phyloP scores from a whole-genome alignment of 768 basidiomycete genomes.

The Psilocybe tampanensis region DNA sequence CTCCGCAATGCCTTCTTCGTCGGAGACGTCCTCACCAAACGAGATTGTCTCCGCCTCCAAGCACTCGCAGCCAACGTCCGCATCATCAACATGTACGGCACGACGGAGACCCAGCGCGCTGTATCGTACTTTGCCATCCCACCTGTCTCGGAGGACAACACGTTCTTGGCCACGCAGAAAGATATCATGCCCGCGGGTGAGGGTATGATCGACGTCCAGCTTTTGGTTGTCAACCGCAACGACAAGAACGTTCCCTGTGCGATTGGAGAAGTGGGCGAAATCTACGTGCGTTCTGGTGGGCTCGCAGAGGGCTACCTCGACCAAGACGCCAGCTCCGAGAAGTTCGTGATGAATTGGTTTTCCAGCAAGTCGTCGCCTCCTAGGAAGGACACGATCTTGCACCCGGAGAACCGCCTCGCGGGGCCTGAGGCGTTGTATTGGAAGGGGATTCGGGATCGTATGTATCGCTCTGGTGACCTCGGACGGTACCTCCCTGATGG shows the following conservation, averaged over 20 bases:
- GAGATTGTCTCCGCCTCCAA: constrained; percentile 94
- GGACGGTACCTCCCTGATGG: constrained; percentile 94
- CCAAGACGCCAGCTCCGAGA: constrained; percentile 77
- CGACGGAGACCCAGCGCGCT: constrained; percentile 98
- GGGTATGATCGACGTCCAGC: constrained; percentile 98
- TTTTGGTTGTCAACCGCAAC: constrained; percentile 91
- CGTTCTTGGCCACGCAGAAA: constrained; percentile 92
- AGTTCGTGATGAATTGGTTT: constrained; percentile 98
- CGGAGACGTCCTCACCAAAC: constrained; percentile 98
- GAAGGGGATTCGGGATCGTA: constrained; percentile 94
- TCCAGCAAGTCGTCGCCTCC: constrained; percentile 40
- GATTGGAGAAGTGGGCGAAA: constrained; percentile 96
- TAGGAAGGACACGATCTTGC: constrained; percentile 71
- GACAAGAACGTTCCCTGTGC: constrained; percentile 87
- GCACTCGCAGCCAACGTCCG: constrained; percentile 88
- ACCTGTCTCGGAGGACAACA: constrained; percentile 77
- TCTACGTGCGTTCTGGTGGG: constrained; percentile 96
- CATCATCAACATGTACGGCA: constrained; percentile 99
- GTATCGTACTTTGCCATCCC: constrained; percentile 97
- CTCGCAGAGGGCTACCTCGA: constrained; percentile 95
- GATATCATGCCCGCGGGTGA: constrained; percentile 97
- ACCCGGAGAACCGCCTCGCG: constrained; percentile 55
- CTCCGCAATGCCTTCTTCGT: constrained; percentile 96
- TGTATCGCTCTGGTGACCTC: constrained; percentile 97
- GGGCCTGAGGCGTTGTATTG: constrained; percentile 81